These are phyloP conservation scores for Amesomyces nigricolor DNA, from an alignment of 2,329 filamentous ascomycete genomes.

Conservation along the genomic window DNA sequence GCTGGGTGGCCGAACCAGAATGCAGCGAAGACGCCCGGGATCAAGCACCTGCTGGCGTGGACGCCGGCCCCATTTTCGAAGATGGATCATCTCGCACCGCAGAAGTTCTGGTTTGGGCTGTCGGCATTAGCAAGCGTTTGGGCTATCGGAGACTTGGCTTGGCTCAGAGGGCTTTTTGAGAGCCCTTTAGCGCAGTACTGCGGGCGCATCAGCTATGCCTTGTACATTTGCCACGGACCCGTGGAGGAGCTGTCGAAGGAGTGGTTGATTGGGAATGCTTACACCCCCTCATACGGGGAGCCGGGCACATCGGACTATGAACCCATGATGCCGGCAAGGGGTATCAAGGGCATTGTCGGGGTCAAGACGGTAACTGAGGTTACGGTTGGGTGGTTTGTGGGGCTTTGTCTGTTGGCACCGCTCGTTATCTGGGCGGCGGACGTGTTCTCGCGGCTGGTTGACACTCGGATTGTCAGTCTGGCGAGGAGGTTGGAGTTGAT, in stretches of 20 bases:
- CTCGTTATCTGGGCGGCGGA: conserved; percentile 51
- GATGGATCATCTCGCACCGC: conserved; percentile 30
- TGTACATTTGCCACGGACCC: conserved; percentile 54
- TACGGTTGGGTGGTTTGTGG: conserved; percentile 34
- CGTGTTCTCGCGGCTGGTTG: conserved; percentile 53
- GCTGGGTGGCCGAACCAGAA: conserved; percentile 38
- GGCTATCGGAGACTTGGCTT: conserved; percentile 34
- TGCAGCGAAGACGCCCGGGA: conserved; percentile 32
- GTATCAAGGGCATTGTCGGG: conserved; percentile 32
- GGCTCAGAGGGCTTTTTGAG: conserved; percentile 39
- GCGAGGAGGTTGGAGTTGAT: conserved; percentile 28
- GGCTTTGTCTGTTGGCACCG: conserved; percentile 33
- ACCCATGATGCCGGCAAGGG: conserved; percentile 24
- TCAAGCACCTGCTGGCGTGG: conserved; percentile 29
- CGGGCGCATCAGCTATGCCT: conserved; percentile 50
- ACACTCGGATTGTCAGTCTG: conserved; percentile 37
- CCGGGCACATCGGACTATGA: conserved; percentile 22
- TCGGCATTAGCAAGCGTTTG: conserved; percentile 34
- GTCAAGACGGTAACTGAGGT: conserved; percentile 29
- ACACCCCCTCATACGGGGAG: conserved; percentile 23
- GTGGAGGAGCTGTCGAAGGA: conserved; percentile 37
- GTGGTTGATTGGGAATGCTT: conserved; percentile 28
- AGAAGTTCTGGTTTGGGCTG: conserved; percentile 37
- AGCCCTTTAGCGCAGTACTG: conserved; percentile 48
- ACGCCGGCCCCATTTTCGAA: conserved; percentile 33